Evolutionary conservation across 2,329 filamentous ascomycete species (phyloP).

Genomic region (Ophiostoma piceae): DNA sequence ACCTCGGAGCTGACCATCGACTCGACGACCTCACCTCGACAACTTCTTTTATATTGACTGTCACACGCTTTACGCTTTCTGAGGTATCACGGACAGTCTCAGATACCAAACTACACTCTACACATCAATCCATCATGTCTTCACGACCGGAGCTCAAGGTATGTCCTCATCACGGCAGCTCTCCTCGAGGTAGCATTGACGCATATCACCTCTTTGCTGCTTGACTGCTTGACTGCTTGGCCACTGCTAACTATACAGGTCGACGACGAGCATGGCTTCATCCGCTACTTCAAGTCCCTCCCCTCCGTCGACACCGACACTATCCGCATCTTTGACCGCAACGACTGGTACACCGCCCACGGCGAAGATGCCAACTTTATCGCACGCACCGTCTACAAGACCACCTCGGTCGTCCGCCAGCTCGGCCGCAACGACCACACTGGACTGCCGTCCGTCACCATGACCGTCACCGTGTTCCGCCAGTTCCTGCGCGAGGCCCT

Average conservation of each 20-base stretch:
- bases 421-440: slow-evolving; percentile 78
- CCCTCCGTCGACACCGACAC: slow-evolving; percentile 65
- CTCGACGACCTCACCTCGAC: neutral
- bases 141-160: slow-evolving; percentile 69
- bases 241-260: slow-evolving; percentile 50
- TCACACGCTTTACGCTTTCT: too few relatives aligned
- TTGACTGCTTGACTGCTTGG: too few relatives aligned
- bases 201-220: neutral
- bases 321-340: slow-evolving; percentile 85
- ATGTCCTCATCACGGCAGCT: slow-evolving; percentile 21
- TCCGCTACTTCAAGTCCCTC: slow-evolving; percentile 90
- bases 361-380: slow-evolving; percentile 80
- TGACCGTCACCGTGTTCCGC: slow-evolving; percentile 90
- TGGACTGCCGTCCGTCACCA: slow-evolving; percentile 87
- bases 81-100: neutral
- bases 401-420: slow-evolving; percentile 87
- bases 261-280: slow-evolving; percentile 95
- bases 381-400: slow-evolving; percentile 87
- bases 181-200: neutral
- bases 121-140: slow-evolving; percentile 48
- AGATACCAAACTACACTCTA: neutral
- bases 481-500: slow-evolving; percentile 93
- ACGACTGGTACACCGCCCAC: slow-evolving; percentile 94
- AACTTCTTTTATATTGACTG: neutral
- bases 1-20: neutral